A percentile compares a stretch with the other conserved stretches of the same genome.
Evolutionary conservation across 2,329 filamentous ascomycete genomes (phyloP).

Genomic region (Diplodia sapinea): DNA sequence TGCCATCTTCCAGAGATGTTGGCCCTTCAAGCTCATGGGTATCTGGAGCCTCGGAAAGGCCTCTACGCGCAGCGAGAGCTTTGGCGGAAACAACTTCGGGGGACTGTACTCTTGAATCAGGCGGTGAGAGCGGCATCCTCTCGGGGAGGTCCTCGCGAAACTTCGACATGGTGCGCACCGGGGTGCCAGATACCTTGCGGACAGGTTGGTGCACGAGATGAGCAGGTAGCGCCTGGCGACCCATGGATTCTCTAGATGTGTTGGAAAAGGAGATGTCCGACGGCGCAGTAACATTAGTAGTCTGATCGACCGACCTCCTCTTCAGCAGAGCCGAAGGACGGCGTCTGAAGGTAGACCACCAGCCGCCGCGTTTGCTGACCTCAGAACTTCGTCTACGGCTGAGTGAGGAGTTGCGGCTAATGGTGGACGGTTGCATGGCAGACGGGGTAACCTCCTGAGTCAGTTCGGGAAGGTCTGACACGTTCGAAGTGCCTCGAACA

Average conservation of each 20-base stretch:
- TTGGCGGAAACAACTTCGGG: slow-evolving; percentile 65
- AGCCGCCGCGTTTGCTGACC: slow-evolving; percentile 42
- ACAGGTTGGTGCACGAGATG: slow-evolving; percentile 53
- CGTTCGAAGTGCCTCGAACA: slow-evolving; percentile 55
- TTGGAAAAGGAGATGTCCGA: slow-evolving; percentile 82
- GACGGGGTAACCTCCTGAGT: slow-evolving; percentile 47
- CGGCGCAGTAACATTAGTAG: slow-evolving; percentile 54
- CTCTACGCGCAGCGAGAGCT: slow-evolving; percentile 48
- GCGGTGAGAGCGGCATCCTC: slow-evolving; percentile 75
- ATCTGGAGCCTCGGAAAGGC: slow-evolving; percentile 34
- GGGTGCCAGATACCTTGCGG: slow-evolving; percentile 61
- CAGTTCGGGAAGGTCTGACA: slow-evolving; percentile 60
- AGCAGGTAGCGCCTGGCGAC: slow-evolving; percentile 59
- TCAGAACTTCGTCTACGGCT: slow-evolving; percentile 44
- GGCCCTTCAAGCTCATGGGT: slow-evolving; percentile 13
- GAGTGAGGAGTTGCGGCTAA: slow-evolving; percentile 37
- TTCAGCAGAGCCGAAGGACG: slow-evolving; percentile 73
- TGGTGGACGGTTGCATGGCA: slow-evolving; percentile 48
- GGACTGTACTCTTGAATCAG: slow-evolving; percentile 79
- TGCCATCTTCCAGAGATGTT: slow-evolving; percentile 15
- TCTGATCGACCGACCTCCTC: slow-evolving; percentile 56
- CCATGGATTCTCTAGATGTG: slow-evolving; percentile 86
- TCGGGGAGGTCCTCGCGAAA: slow-evolving; percentile 94
- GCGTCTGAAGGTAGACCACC: slow-evolving; percentile 39
- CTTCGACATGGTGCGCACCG: slow-evolving; percentile 83